Conservation (phyloP, 257 asterid species). For the Leptodermis oblonga region DNA sequence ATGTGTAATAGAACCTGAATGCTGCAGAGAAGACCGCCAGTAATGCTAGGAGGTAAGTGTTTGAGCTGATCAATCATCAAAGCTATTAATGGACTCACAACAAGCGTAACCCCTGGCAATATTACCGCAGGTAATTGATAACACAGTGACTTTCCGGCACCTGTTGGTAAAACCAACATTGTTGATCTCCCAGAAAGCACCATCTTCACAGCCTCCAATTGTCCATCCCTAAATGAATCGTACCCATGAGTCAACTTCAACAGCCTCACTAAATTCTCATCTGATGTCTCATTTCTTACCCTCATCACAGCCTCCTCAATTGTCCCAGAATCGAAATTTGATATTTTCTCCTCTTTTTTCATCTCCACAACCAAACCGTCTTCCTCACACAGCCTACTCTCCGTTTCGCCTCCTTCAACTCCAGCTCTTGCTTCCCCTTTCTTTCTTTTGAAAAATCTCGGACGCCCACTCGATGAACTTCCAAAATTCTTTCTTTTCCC, state of each 20-base stretch:
- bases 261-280: constrained; percentile 62
- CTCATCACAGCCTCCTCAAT: constrained; percentile 67
- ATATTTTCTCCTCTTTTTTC: constrained; percentile 29
- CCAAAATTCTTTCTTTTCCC: constrained; percentile 39
- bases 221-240: constrained; percentile 79
- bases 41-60: constrained; percentile 69
- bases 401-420: constrained; percentile 38
- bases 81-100: constrained; percentile 88
- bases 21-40: constrained; percentile 78
- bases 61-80: constrained; percentile 97
- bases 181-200: constrained; percentile 72
- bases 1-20: constrained; percentile 57
- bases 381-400: constrained; percentile 41
- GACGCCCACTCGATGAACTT: constrained; percentile 36
- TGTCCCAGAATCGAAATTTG: constrained; percentile 24
- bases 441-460: constrained; percentile 34
- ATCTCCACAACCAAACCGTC: constrained; percentile 49
- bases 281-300: constrained; percentile 62
- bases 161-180: constrained; percentile 92
- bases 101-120: constrained; percentile 73
- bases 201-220: constrained; percentile 83
- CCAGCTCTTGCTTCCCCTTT: constrained; percentile 37
- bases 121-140: constrained; percentile 85
- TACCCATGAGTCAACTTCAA: constrained; percentile 76
- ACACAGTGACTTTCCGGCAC: constrained; percentile 89